Evolutionary conservation across 2,329 filamentous ascomycete species (phyloP), one percentile per base, ranked within the genome.

Genomic region (Chaetothyriales sp.): DNA sequence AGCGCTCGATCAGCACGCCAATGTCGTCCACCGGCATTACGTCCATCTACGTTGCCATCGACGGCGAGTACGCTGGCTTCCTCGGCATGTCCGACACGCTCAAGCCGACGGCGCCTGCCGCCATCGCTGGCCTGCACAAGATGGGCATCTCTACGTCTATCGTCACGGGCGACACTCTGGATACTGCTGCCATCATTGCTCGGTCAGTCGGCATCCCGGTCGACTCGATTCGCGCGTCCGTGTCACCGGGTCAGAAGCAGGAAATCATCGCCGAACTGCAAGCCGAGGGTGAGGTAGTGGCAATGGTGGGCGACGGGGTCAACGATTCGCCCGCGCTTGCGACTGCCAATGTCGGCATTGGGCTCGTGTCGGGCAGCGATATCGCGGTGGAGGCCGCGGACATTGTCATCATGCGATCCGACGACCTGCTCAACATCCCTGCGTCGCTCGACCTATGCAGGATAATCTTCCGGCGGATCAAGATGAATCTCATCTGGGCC

Each of bases 251-350:
- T 57, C 86, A 94, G 70, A 98, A 98, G 66, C 89, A 94, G 66
- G 74, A 77, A 25, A 94, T 97, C 60, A 77, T 98, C 61, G 78
- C 81, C 48, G 73, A 83, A 50, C 77, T 97, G 18, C 88, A 95
- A 69, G 73, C 75, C 0, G 68, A 75, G 48, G 88, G 88, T 55
- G 79, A 89, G 61, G 74, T 85, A 48, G 87, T 97, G 22, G 92
- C 87, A 60, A 98, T 98, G 92, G 89, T 97, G 13, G 89, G 92
- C 49, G 92, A 98, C 67, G 92, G 92, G 44, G 95, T 98, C 77
- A 98, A 98, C 69, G 92, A 98, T 71, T 95, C 89, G 0, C 92
- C 92, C 0, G 92, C 92, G 0, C 80, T 98, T 9, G 92, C 89
- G 0, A 94, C 89, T 0, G 89, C 92, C 9, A 83, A 94, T 60